A percentile compares a stretch with the other conserved stretches of the same genome.
Conservation (phyloP, 257 asterid genomes). For the Pogostemon cablin region DNA sequence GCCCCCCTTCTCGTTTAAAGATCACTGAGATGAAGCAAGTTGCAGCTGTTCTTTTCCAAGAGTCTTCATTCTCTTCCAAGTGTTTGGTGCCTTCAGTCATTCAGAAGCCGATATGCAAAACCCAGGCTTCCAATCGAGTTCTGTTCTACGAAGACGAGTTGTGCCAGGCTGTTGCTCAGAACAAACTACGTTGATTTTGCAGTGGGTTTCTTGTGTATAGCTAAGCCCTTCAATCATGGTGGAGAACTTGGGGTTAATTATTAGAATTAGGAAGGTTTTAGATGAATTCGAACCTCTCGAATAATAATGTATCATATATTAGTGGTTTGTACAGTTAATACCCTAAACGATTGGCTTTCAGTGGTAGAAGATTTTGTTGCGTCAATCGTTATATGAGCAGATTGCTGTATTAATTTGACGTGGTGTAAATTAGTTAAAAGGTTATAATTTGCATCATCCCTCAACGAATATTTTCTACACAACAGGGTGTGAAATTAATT, state of each 20-base stretch:
- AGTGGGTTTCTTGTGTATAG: conserved; percentile 40
- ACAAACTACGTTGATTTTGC: conserved; percentile 72
- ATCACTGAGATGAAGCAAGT: conserved; percentile 78
- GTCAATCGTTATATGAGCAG: background rate
- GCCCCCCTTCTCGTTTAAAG: conserved; percentile 81
- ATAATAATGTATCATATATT: conserved; percentile 37
- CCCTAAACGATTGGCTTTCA: conserved; percentile 14
- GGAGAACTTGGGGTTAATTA: conserved; percentile 21
- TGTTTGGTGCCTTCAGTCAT: conserved; percentile 73
- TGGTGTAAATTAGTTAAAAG: no score
- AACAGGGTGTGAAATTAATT: background rate
- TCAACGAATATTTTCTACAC: background rate
- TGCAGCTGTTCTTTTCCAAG: conserved; percentile 91
- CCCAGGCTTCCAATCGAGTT: conserved; percentile 82
- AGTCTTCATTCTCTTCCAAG: conserved; percentile 59
- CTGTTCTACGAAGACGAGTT: conserved; percentile 88
- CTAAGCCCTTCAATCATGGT: conserved; percentile 22
- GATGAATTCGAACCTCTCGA: conserved; percentile 25
- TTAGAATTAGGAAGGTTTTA: conserved; percentile 29
- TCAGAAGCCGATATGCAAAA: conserved; percentile 70
- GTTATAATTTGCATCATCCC: background rate
- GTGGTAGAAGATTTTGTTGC: background rate
- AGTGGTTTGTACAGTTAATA: conserved; percentile 36
- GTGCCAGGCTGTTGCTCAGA: conserved; percentile 97
- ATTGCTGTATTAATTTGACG: no score